A percentile compares a stretch with the other conserved stretches of the same genome.
These are phyloP conservation scores for Torulaspora pretoriensis DNA, from an alignment of 1,139 yeast genomes.

Conservation along the genomic window DNA sequence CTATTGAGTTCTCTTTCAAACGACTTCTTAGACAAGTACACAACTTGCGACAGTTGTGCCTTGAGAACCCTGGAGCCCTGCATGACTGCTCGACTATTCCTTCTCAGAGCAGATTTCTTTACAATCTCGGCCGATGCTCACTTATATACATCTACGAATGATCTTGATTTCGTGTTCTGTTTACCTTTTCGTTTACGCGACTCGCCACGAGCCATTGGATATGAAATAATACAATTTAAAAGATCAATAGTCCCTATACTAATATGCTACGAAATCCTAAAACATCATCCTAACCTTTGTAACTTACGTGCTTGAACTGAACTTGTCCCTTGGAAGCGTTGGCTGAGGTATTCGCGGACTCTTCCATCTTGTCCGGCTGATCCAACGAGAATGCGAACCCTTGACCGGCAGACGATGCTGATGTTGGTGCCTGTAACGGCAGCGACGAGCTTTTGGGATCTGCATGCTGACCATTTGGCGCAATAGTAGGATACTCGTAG, in stretches of 20 bases:
- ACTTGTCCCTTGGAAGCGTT: conserved; percentile 17
- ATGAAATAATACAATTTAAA: neutral
- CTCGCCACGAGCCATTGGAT: neutral
- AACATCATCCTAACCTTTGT: conserved; percentile 15
- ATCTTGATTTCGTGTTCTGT: conserved; percentile 2
- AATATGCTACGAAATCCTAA: neutral
- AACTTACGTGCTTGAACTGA: conserved; percentile 26
- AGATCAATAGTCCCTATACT: conserved; percentile 2
- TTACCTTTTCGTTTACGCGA: conserved; percentile 5
- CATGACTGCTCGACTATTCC: conserved; percentile 1
- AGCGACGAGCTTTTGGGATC: conserved; percentile 7
- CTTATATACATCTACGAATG: neutral
- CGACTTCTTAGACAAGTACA: conserved; percentile 16
- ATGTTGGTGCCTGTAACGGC: conserved; percentile 13
- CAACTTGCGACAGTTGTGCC: conserved; percentile 11
- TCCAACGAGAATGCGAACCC: conserved; percentile 23
- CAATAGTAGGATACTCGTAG: conserved; percentile 15
- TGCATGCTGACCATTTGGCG: conserved; percentile 1
- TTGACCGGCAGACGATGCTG: conserved; percentile 11
- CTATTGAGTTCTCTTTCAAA: conserved; percentile 18
- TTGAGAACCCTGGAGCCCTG: conserved; percentile 8
- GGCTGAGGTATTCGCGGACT: conserved; percentile 11
- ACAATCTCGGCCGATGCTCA: neutral
- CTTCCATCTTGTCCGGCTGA: conserved; percentile 15
- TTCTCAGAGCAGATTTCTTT: neutral